These are phyloP conservation scores for Neurospora terricola DNA, from an alignment of 495 filamentous ascomycete species.

Conservation along the genomic window DNA sequence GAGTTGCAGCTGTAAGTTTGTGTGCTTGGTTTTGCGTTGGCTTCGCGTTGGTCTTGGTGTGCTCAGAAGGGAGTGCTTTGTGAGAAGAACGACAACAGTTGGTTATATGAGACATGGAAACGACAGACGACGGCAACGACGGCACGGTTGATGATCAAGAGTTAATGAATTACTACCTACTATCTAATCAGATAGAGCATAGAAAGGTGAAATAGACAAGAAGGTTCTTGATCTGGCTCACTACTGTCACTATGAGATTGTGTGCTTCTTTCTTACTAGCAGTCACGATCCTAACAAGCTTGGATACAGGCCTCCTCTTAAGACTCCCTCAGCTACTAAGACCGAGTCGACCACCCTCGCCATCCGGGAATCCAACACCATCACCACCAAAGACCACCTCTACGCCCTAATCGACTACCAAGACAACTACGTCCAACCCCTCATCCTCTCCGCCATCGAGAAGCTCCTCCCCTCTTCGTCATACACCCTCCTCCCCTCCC, in stretches of 20 bases:
- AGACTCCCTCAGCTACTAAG: background rate
- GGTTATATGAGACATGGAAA: background rate
- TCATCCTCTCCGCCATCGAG: constrained; percentile 63
- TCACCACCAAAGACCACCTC: constrained; percentile 25
- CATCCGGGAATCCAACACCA: background rate
- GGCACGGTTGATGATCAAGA: background rate
- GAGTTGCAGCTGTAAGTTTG: constrained; percentile 86
- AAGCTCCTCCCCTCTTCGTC: constrained; percentile 43
- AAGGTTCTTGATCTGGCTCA: constrained; percentile 6
- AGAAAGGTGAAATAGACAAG: constrained; percentile 21
- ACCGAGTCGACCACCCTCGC: background rate
- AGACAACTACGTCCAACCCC: constrained; percentile 73
- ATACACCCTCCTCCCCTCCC: constrained; percentile 22
- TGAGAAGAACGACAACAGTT: background rate
- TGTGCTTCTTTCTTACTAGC: constrained; percentile 4
- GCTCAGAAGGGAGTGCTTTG: background rate
- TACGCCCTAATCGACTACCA: constrained; percentile 76
- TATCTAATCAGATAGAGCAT: constrained; percentile 14
- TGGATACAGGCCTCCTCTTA: background rate
- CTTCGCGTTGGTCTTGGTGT: background rate
- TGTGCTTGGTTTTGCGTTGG: background rate
- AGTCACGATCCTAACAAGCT: background rate
- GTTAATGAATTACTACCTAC: background rate
- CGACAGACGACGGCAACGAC: background rate
- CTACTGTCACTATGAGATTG: background rate